Evolutionary conservation across 1,139 yeast genomes (phyloP).

Genomic region (Kodamaea suecica): DNA sequence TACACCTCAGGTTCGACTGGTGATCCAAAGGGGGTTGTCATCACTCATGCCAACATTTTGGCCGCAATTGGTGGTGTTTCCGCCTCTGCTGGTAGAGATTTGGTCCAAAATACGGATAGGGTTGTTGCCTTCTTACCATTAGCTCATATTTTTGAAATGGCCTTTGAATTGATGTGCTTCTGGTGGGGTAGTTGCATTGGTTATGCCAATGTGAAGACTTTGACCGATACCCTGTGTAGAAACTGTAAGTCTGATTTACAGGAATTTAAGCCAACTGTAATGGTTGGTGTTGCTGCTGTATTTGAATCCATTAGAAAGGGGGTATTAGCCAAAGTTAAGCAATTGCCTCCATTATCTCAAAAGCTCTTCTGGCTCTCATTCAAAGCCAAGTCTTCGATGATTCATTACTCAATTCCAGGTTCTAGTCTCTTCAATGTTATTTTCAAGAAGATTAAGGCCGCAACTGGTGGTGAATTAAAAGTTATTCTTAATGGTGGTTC

Average conservation of each 20-base stretch:
- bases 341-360: constrained; percentile 66
- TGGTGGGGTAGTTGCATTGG: constrained; percentile 93
- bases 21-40: constrained; percentile 93
- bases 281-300: constrained; percentile 99
- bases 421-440: constrained; percentile 58
- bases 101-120: constrained; percentile 57
- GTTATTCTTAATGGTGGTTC: constrained; percentile 90
- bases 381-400: constrained; percentile 63
- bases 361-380: constrained; percentile 88
- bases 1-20: constrained; percentile 99
- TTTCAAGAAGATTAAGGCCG: constrained; percentile 86
- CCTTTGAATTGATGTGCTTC: constrained; percentile 72
- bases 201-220: constrained; percentile 89
- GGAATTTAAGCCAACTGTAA: constrained; percentile 84
- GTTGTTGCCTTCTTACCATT: constrained; percentile 87
- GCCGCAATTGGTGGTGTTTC: constrained; percentile 86
- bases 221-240: constrained; percentile 75
- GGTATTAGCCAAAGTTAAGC: constrained; percentile 68
- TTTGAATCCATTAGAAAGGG: constrained; percentile 98
- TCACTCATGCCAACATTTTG: constrained; percentile 71
- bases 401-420: constrained; percentile 70
- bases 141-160: constrained; percentile 94
- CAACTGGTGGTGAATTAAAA: constrained; percentile 89
- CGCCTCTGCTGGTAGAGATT: constrained; percentile 53
- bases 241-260: constrained; percentile 87